Percentiles rank a stretch among this genome's conserved stretches.
These are phyloP conservation scores for Sorghum bicolor DNA, from an alignment of 176 grass and related monocot species.

Conservation along the genomic window Sorghum_bicolor_NCBIv3 NC_012873.2:49256001-49256500, in stretches of 20 bases:
- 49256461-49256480: not conserved
- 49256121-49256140: slow-evolving; percentile 29
- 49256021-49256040: slow-evolving; percentile 94
- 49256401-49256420: slow-evolving; percentile 11
- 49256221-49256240: slow-evolving; percentile 21
- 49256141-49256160: not conserved
- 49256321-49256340: slow-evolving; percentile 65
- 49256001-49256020: slow-evolving; percentile 92
- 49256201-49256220: slow-evolving; percentile 1
- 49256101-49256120: slow-evolving; percentile 33
- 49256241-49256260: slow-evolving; percentile 44
- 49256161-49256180: not conserved
- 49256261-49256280: slow-evolving; percentile 83
- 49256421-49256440: not conserved
- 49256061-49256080: slow-evolving; percentile 63
- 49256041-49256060: slow-evolving; percentile 56
- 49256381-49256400: slow-evolving; percentile 1
- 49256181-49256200: slow-evolving; percentile 4
- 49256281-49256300: slow-evolving; percentile 70
- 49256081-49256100: slow-evolving; percentile 63
- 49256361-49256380: not conserved
- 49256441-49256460: not conserved
- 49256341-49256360: not conserved
- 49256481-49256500: not conserved
- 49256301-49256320: slow-evolving; percentile 78